These are phyloP conservation scores for Fusarium sp. DNA, from an alignment of 2,329 filamentous ascomycete genomes.

Conservation along the genomic window DNA sequence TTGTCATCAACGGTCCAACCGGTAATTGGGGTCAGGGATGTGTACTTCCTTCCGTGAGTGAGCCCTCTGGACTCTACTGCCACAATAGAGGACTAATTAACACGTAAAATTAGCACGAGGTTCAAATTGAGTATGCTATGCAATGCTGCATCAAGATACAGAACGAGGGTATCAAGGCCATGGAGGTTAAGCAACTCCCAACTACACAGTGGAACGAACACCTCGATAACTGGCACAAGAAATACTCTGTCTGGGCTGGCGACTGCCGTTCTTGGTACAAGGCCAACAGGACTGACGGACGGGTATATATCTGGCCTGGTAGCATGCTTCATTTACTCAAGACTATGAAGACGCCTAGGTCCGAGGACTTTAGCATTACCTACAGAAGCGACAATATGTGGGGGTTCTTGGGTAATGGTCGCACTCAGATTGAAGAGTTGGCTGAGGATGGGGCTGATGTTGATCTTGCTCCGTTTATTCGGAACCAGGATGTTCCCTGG, in stretches of 20 bases:
- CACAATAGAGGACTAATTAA: neutral
- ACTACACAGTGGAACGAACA: neutral
- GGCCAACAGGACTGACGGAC: neutral
- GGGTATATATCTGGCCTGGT: neutral
- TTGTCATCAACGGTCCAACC: neutral
- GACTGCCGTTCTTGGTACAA: neutral
- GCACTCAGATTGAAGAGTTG: neutral
- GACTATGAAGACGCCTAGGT: neutral
- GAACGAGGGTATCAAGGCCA: neutral
- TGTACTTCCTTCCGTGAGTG: neutral
- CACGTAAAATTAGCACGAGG: neutral
- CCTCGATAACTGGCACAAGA: neutral
- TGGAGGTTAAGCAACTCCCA: neutral
- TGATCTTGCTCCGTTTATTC: neutral
- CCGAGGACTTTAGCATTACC: neutral
- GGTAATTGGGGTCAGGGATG: neutral
- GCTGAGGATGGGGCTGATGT: neutral
- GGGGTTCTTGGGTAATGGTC: neutral
- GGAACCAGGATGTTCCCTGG: neutral
- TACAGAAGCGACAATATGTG: neutral
- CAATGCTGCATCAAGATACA: neutral
- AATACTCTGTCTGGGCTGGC: neutral
- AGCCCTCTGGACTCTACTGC: rapidly evolving
- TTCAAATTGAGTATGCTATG: neutral
- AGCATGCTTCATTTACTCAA: neutral